Conservation (phyloP, 805 yeast genomes). For the Nakazawaea siamensis region DNA sequence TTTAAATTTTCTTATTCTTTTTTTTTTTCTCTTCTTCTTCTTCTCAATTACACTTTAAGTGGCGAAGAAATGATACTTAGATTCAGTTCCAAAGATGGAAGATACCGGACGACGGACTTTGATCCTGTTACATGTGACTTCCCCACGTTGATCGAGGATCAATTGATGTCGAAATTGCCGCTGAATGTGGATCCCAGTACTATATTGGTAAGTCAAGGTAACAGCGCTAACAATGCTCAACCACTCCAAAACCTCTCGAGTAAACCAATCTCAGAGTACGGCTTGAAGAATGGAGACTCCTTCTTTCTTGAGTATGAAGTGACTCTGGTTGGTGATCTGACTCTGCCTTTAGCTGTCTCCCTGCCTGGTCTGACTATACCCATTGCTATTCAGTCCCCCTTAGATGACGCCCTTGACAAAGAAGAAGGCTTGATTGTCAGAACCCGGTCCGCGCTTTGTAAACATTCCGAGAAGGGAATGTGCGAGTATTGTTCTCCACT, state of each 20-base stretch:
- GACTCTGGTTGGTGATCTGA: too few relatives aligned
- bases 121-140: slow-evolving; percentile 23
- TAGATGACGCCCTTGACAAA: slow-evolving; percentile 61
- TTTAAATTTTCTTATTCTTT: slow-evolving; percentile 7
- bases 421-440: slow-evolving; percentile 70
- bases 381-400: slow-evolving; percentile 53
- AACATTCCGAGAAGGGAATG: slow-evolving; percentile 92
- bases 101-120: slow-evolving; percentile 51
- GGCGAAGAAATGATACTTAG: slow-evolving; percentile 43
- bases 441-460: slow-evolving; percentile 54
- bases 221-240: slow-evolving; percentile 24
- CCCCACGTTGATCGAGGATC: slow-evolving; percentile 4
- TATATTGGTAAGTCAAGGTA: slow-evolving; percentile 38
- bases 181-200: slow-evolving; percentile 21
- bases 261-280: slow-evolving; percentile 30
- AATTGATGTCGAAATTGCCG: slow-evolving; percentile 24
- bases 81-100: slow-evolving; percentile 80
- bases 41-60: too few relatives aligned
- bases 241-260: slow-evolving; percentile 22
- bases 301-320: slow-evolving; percentile 32
- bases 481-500: slow-evolving; percentile 95
- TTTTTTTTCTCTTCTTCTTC: not conserved
- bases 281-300: slow-evolving; percentile 56
- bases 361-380: too few relatives aligned
- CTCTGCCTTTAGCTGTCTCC: too few relatives aligned